These are phyloP conservation scores for Vitis hybrid DNA, from an alignment of 177 flowering plant species.

Conservation along the genomic window DNA sequence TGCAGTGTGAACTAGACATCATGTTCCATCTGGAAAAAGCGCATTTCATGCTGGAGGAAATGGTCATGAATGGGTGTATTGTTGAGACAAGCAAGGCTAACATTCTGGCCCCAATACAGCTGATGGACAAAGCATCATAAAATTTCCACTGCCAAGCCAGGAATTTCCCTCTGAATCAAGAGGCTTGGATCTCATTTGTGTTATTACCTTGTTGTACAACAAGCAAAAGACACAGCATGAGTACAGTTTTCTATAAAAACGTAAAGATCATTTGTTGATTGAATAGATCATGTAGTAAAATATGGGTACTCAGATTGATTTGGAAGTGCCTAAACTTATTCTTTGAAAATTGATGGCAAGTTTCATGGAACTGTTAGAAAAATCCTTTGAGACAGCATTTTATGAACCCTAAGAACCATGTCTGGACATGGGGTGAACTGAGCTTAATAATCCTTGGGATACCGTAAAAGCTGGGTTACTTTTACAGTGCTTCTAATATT, in stretches of 20 bases:
- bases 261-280: background rate
- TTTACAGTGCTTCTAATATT: no score
- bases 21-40: conserved; percentile 99
- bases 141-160: background rate
- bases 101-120: conserved; percentile 79
- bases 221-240: background rate
- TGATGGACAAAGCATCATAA: conserved; percentile 84
- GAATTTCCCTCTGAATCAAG: conserved; percentile 1
- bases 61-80: conserved; percentile 97
- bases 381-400: no score
- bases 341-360: background rate
- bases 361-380: no score
- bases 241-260: background rate
- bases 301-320: background rate
- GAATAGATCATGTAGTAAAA: background rate
- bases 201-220: conserved; percentile 5
- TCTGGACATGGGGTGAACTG: no score
- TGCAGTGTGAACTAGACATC: conserved; percentile 96
- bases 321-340: background rate
- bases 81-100: conserved; percentile 94
- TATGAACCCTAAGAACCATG: no score
- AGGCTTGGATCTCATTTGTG: background rate
- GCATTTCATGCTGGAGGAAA: conserved; percentile 98
- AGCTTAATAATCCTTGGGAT: no score
- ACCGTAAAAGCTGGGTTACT: no score